phyloP scores from a whole-genome alignment of 768 basidiomycete genomes.

The Pisolithus marmoratus region DNA sequence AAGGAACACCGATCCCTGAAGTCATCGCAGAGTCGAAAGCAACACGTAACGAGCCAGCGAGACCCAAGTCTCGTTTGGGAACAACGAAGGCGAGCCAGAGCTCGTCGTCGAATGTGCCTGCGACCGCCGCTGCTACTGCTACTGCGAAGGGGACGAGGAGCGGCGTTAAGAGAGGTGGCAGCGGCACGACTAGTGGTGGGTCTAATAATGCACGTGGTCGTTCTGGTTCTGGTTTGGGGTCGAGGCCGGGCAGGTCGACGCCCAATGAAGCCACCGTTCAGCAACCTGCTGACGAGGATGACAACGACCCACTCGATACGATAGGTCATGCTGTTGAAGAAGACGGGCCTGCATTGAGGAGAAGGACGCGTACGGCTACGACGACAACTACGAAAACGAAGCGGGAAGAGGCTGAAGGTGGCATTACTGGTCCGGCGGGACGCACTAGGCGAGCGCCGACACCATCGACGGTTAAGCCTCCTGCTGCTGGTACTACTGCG shows the following conservation, averaged over 20 bases:
- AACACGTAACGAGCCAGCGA: background rate
- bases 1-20: background rate
- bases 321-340: background rate
- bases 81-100: background rate
- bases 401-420: background rate
- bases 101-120: background rate
- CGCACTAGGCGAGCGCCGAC: background rate
- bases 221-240: background rate
- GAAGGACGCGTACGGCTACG: background rate
- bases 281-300: conserved; percentile 3
- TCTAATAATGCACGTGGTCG: no score
- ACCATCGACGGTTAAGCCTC: background rate
- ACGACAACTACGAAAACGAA: background rate
- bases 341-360: background rate
- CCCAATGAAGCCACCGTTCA: background rate
- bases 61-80: no score
- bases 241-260: background rate
- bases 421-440: background rate
- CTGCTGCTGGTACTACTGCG: no score
- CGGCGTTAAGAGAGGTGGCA: background rate
- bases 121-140: background rate
- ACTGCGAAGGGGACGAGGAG: background rate
- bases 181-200: background rate
- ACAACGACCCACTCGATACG: background rate
- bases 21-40: background rate